Conservation (phyloP, 2,329 filamentous ascomycete genomes). For the Torrubiella hemipterigena region DNA sequence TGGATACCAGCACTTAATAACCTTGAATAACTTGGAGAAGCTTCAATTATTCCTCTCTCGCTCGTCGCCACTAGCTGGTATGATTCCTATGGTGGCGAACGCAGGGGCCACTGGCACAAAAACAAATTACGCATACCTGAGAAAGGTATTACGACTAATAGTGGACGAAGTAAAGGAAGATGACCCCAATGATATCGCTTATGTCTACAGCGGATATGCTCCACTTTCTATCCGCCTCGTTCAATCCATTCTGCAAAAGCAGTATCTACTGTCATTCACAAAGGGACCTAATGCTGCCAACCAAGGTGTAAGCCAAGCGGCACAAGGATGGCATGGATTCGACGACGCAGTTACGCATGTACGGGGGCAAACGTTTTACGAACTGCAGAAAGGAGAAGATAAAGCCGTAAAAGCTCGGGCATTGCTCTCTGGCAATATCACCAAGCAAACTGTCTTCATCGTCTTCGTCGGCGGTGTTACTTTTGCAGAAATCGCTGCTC, state of each 20-base stretch:
- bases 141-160: slow-evolving; percentile 78
- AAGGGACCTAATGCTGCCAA: slow-evolving; percentile 41
- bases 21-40: slow-evolving; percentile 77
- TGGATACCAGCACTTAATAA: slow-evolving; percentile 87
- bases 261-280: slow-evolving; percentile 61
- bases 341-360: slow-evolving; percentile 86
- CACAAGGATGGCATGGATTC: slow-evolving; percentile 84
- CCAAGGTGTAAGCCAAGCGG: slow-evolving; percentile 36
- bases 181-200: slow-evolving; percentile 89
- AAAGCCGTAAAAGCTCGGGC: slow-evolving; percentile 81
- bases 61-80: slow-evolving; percentile 64
- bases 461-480: slow-evolving; percentile 97
- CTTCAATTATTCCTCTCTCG: slow-evolving; percentile 74
- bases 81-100: slow-evolving; percentile 60
- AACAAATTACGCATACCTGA: slow-evolving; percentile 82
- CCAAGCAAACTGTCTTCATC: slow-evolving; percentile 81
- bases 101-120: slow-evolving; percentile 49
- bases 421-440: slow-evolving; percentile 65
- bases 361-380: slow-evolving; percentile 79
- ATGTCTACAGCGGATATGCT: slow-evolving; percentile 95
- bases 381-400: slow-evolving; percentile 83
- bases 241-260: slow-evolving; percentile 87
- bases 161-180: slow-evolving; percentile 95
- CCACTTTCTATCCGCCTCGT: slow-evolving; percentile 84
- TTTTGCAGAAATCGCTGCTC: slow-evolving; percentile 87